phyloP scores from a whole-genome alignment of 805 yeast species.

The Lachancea kluyveri region DNA sequence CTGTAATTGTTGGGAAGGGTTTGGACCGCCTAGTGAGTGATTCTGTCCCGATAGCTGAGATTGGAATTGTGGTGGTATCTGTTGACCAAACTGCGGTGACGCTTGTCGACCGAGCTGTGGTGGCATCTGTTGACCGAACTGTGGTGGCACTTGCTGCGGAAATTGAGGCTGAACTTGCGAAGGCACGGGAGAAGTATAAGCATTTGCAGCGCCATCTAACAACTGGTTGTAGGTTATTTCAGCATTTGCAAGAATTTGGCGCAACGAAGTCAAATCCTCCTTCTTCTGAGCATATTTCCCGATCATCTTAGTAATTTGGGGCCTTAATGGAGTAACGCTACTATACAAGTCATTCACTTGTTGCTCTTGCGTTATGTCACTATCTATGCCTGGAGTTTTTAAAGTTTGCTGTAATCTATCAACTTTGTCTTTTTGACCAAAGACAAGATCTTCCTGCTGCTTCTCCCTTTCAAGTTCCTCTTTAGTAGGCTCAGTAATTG shows the following conservation, averaged over 20 bases:
- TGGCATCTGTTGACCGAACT: constrained; percentile 12
- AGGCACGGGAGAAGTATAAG: constrained; percentile 10
- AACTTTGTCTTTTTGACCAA: constrained; percentile 51
- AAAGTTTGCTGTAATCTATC: constrained; percentile 48
- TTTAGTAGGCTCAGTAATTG: constrained; percentile 59
- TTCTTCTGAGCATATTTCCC: constrained; percentile 73
- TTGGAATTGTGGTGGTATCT: constrained; percentile 1
- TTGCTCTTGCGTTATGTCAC: constrained; percentile 43
- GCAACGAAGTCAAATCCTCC: constrained; percentile 69
- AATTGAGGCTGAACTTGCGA: constrained; percentile 13
- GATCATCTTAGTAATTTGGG: constrained; percentile 64
- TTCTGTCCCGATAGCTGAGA: constrained; percentile 2
- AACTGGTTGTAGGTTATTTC: constrained; percentile 62
- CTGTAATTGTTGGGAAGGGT: constrained; percentile 2
- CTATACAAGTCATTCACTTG: constrained; percentile 73
- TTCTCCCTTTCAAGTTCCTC: constrained; percentile 49
- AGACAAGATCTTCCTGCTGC: constrained; percentile 45
- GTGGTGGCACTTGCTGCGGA: constrained; percentile 24
- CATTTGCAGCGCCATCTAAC: constrained; percentile 46
- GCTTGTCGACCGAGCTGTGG: background rate
- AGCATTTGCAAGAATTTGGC: constrained; percentile 64
- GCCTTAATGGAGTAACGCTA: constrained; percentile 63
- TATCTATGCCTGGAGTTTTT: constrained; percentile 26
- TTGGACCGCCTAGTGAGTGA: background rate
- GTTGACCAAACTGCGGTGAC: background rate